Evolutionary conservation across 768 basidiomycete species (phyloP).

Genomic region (Russula emetica): DNA sequence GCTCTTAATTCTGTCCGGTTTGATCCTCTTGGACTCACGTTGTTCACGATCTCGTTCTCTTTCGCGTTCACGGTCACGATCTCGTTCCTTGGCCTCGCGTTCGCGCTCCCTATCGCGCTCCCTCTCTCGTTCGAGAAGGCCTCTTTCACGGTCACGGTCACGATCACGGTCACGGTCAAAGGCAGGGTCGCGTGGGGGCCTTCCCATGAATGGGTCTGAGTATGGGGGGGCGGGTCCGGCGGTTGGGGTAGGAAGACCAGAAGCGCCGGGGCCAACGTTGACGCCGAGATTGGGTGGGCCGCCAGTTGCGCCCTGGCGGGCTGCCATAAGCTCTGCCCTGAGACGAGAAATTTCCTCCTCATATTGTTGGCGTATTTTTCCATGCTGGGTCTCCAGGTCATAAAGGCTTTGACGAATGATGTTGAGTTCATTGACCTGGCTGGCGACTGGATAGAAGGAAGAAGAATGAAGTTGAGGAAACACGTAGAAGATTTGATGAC

Average conservation of each 20-base stretch:
- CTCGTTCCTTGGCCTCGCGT: conserved; percentile 33
- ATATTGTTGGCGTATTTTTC: conserved; percentile 79
- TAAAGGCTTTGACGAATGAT: conserved; percentile 87
- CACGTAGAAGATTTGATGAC: conserved; percentile 32
- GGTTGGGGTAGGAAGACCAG: conserved; percentile 29
- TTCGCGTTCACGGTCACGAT: conserved; percentile 32
- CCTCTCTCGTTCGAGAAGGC: conserved; percentile 36
- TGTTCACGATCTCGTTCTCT: conserved; percentile 27
- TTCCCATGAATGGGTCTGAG: conserved; percentile 26
- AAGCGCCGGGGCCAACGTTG: conserved; percentile 26
- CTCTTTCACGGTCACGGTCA: conserved; percentile 35
- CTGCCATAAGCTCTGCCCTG: conserved; percentile 59
- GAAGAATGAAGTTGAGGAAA: conserved; percentile 5
- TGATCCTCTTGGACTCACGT: conserved; percentile 28
- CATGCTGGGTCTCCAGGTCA: conserved; percentile 86
- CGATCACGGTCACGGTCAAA: conserved; percentile 36
- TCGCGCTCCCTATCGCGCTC: conserved; percentile 38
- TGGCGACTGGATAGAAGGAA: conserved; percentile 46
- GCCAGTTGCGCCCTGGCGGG: conserved; percentile 39
- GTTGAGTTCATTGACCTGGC: conserved; percentile 86
- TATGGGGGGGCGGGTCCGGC: conserved; percentile 31
- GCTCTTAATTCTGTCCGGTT: conserved; percentile 27
- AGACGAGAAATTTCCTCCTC: conserved; percentile 78
- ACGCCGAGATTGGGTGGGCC: conserved; percentile 31
- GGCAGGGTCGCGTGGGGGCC: conserved; percentile 28